These are phyloP conservation scores for Echites panduratus DNA, from an alignment of 257 asterid genomes.

Conservation along the genomic window DNA sequence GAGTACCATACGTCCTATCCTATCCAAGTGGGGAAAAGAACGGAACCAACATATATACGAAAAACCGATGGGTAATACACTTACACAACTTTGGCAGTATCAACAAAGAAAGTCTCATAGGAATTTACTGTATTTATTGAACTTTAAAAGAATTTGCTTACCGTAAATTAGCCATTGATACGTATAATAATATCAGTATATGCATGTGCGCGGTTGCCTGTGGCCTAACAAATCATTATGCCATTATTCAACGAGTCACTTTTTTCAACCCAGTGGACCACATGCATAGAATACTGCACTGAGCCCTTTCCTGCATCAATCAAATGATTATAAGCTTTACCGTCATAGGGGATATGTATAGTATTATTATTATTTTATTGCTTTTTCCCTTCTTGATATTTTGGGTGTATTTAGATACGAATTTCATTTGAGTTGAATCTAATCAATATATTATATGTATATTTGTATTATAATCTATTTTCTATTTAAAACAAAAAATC, in stretches of 20 bases:
- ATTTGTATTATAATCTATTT: too few relatives aligned
- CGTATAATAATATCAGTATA: too few relatives aligned
- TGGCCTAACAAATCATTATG: conserved; percentile 1
- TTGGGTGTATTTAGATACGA: too few relatives aligned
- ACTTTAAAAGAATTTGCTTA: neutral
- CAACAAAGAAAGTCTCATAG: neutral
- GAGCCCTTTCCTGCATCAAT: neutral
- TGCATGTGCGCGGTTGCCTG: neutral
- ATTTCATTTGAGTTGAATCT: too few relatives aligned
- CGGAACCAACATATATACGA: neutral
- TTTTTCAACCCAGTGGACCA: conserved; percentile 6
- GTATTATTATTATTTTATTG: neutral
- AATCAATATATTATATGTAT: too few relatives aligned
- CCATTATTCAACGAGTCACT: neutral
- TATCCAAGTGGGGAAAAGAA: conserved; percentile 1
- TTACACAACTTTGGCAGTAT: neutral
- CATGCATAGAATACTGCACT: neutral
- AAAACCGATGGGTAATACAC: neutral
- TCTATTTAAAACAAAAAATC: too few relatives aligned
- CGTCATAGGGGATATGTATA: neutral
- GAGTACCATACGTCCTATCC: neutral
- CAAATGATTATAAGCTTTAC: neutral
- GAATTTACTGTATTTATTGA: neutral
- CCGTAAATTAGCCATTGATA: too few relatives aligned
- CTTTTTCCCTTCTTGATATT: too few relatives aligned